phyloP scores from a whole-genome alignment of 108 stramenopile genomes.

The Skeletonema grethae region DNA sequence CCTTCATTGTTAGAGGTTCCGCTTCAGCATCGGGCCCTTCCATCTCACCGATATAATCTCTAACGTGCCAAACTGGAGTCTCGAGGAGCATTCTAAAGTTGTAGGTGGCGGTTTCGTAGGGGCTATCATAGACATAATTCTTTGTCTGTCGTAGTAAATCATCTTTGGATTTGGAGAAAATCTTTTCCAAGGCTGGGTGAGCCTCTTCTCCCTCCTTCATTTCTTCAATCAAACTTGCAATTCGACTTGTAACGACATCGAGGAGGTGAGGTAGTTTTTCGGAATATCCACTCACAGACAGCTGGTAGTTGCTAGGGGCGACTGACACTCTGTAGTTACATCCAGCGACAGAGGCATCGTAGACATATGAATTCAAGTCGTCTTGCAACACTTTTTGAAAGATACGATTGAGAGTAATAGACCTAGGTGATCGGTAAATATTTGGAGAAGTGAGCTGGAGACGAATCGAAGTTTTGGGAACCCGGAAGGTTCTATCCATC shows the following conservation, averaged over 20 bases:
- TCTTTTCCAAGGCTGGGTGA: conserved; percentile 58
- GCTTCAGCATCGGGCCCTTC: conserved; percentile 70
- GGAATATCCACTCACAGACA: conserved; percentile 81
- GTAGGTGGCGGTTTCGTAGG: conserved; percentile 85
- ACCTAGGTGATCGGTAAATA: conserved; percentile 73
- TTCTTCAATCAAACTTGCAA: conserved; percentile 78
- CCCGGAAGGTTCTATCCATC: conserved; percentile 78
- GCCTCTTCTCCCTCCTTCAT: conserved; percentile 76
- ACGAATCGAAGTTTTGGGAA: conserved; percentile 75
- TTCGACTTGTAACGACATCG: conserved; percentile 73
- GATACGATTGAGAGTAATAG: conserved; percentile 83
- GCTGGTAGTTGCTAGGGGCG: conserved; percentile 63
- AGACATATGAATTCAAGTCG: conserved; percentile 83
- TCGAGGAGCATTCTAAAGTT: conserved; percentile 78
- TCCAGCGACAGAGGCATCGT: conserved; percentile 89
- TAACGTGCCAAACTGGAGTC: conserved; percentile 82
- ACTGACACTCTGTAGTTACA: conserved; percentile 74
- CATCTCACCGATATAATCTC: conserved; percentile 79
- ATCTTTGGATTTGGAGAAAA: conserved; percentile 71
- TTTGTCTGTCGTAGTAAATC: conserved; percentile 83
- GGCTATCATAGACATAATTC: conserved; percentile 81
- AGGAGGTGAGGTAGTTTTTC: conserved; percentile 84
- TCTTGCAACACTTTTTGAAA: conserved; percentile 82
- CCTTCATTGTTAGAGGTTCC: conserved; percentile 79
- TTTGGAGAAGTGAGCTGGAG: conserved; percentile 70